Percentiles rank a stretch among this genome's conserved stretches.
These are phyloP conservation scores for Scutellaria baicalensis DNA, from an alignment of 257 asterid species.

Conservation along the genomic window DNA sequence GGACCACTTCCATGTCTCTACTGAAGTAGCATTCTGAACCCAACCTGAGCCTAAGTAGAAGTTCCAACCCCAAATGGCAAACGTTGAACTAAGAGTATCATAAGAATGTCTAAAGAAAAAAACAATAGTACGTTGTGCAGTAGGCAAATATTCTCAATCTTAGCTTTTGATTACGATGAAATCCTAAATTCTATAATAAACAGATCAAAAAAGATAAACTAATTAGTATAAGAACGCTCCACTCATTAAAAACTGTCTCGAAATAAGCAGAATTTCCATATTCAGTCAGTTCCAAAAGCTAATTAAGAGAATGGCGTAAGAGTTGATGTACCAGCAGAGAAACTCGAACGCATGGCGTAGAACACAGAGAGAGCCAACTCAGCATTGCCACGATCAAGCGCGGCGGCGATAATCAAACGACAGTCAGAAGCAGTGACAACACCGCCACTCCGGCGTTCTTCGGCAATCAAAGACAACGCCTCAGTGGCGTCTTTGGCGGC, in stretches of 20 bases:
- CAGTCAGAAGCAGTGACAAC: constrained; percentile 46
- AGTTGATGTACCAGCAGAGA: constrained; percentile 44
- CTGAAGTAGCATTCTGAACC: constrained; percentile 33
- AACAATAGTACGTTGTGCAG: not conserved
- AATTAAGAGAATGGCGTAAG: not conserved
- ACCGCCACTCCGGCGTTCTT: constrained; percentile 39
- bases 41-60: constrained; percentile 27
- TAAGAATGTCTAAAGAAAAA: not conserved
- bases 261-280: too few relatives aligned
- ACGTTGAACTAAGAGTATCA: not conserved
- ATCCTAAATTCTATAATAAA: not conserved
- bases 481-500: constrained; percentile 53
- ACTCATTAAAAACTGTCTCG: too few relatives aligned
- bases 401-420: constrained; percentile 58
- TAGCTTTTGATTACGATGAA: not conserved
- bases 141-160: not conserved
- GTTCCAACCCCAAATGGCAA: constrained; percentile 1
- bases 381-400: constrained; percentile 79
- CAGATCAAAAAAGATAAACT: not conserved
- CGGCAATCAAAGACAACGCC: constrained; percentile 41
- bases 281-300: not conserved
- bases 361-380: constrained; percentile 84
- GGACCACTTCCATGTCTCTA: constrained; percentile 84
- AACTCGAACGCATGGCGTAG: constrained; percentile 79
- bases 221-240: not conserved